Evolutionary conservation across 148 eudicot species (phyloP), one percentile per base, ranked within the genome.

Genomic region (Chenopodium suecicum): DNA sequence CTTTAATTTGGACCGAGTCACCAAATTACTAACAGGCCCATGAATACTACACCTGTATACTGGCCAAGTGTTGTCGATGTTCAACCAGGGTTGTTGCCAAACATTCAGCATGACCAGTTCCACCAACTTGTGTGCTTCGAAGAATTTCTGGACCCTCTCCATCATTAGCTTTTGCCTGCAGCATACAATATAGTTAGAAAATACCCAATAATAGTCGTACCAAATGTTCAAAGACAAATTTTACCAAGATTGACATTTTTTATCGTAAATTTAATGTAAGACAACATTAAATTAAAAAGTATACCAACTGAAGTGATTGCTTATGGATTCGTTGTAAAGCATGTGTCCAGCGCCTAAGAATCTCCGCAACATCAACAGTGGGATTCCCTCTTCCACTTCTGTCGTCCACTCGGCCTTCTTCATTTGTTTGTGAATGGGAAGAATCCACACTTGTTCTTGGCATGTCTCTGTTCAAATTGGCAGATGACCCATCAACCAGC

Each of bases 291-390:
- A 32, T 34, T 19, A 44, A 78, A 56, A 16, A 83, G 54, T 79
- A 60, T 91, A 96, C 99, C 93, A 96, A 82, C 76, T 91, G 97
- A 78, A 96, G 89, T n/a, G 99, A 94, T 83, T 96, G 98, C 78
- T 94, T 96, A 87, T 96, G 98, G 81, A 96, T 94, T 79, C 99
- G 88, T 78, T 96, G 99, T 66, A 96, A 86, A 69, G 98, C 97
- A 94, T 96, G 99, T 3, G 99, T 96, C 99, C 99, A 96, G 68
- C 99, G 95, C 82, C 99, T 85, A 82, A 96, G 90, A 62, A 94
- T 89, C 86, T 96, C 99, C 34, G 99, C 99, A 78, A 96, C 89
- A 90, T 96, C 99, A 79, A 96, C 99, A 81, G 95, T 90, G 23
- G 94, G 89, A 65, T 96, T 92, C 73, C 89, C 89, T 91, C 94